Evolutionary conservation across 768 basidiomycete genomes (phyloP).

Genomic region (Phylloporus arenicola): DNA sequence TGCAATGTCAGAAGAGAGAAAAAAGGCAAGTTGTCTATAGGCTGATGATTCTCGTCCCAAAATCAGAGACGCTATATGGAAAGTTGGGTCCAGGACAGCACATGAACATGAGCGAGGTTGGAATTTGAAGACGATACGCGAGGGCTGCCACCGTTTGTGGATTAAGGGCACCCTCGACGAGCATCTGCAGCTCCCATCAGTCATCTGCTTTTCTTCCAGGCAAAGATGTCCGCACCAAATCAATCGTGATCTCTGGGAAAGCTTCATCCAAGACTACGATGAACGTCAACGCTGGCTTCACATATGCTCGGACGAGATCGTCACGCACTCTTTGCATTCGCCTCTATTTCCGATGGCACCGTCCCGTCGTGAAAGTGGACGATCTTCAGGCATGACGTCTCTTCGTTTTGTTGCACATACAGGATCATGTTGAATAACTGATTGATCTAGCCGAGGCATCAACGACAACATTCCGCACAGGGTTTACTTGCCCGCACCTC

Average conservation of each 20-base stretch:
- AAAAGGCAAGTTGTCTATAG: slow-evolving; percentile 5
- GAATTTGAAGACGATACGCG: slow-evolving; percentile 43
- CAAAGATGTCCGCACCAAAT: slow-evolving; percentile 38
- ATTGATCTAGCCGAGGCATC: slow-evolving; percentile 46
- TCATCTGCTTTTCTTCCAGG: neutral
- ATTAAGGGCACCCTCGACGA: slow-evolving; percentile 41
- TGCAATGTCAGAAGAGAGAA: neutral
- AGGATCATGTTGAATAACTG: slow-evolving; percentile 57
- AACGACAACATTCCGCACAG: neutral
- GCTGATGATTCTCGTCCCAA: slow-evolving; percentile 47
- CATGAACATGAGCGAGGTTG: slow-evolving; percentile 59
- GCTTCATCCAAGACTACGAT: slow-evolving; percentile 51
- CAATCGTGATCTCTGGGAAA: slow-evolving; percentile 61
- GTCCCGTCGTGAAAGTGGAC: slow-evolving; percentile 58
- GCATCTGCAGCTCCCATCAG: slow-evolving; percentile 31
- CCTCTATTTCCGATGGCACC: slow-evolving; percentile 66
- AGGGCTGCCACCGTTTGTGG: slow-evolving; percentile 46
- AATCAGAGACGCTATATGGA: slow-evolving; percentile 40
- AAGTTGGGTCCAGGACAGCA: slow-evolving; percentile 49
- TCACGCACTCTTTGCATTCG: slow-evolving; percentile 56
- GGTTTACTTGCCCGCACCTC: slow-evolving; percentile 41
- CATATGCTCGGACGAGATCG: neutral
- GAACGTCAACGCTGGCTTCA: neutral
- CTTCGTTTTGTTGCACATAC: slow-evolving; percentile 64
- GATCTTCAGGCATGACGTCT: slow-evolving; percentile 63